Evolutionary conservation across 352 stramenopile genomes (phyloP), one percentile per base, ranked within the genome.

Genomic region (Phytophthora ramorum): DNA sequence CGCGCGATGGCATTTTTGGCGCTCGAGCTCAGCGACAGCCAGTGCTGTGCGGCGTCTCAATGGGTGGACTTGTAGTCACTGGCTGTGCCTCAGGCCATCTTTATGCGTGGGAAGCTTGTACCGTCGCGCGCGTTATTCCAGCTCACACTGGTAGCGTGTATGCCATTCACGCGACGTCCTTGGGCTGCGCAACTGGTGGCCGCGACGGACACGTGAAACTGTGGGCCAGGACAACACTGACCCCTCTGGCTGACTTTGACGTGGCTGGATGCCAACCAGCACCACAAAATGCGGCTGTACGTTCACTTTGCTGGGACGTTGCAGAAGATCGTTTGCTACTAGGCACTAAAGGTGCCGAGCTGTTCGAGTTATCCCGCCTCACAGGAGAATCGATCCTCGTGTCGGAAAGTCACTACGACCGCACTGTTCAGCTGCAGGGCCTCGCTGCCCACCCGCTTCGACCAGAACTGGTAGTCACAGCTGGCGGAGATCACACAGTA

Each of bases 141-240:
- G 84, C 78, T 13, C 86, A 95, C 53, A 80, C 77, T 17, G 83
- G 85, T 2, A 79, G 78, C 0, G 78, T 95, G 26, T 92, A 95
- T 43, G 71, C 78, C 13, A 73, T 95, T 41, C 76, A 90, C n/a
- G 53, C 83, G 9, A 89, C 84, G 10, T 45, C 67, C 1, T 58
- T 74, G 5, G 84, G 86, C 10, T 89, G 75, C 28, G 84, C 87
- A 10, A 89, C 69, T 4, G 86, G 84, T 22, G 83, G 86, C 0
- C 63, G 71, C 2, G 86, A 95, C 35, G 84, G 84, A 19, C 83
- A 87, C 58, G 73, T 93, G 37, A 91, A 90, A 69, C 48, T 95
- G 26, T 95, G 86, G 86, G 84, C 79, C 37, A 63, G 58, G 3
- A 71, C 66, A 24, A 67, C 50, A 0, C 9, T 92, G 44, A 62